Evolutionary conservation across 805 yeast species (phyloP), one percentile per base, ranked within the genome.

Genomic region (Kuraishia borneana): DNA sequence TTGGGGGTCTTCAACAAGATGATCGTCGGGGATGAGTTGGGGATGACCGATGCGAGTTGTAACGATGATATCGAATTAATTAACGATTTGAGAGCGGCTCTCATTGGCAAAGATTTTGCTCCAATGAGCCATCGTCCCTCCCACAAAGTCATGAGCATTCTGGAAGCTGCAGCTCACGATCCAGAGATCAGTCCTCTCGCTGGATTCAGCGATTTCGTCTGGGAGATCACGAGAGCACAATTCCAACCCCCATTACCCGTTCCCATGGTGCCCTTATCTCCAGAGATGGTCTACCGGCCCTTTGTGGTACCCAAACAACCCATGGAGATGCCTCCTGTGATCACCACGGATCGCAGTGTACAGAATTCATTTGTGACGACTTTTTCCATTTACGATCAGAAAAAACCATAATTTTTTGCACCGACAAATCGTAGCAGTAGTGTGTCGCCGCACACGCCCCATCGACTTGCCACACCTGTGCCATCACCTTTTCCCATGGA

Each of bases 181-280:
- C 19, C 19, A 20, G 33, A 14, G 9, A 21, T 34, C 9, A 40
- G 36, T 30, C 36, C 43, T 16, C 39, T 43, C 30, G 37, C 21
- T 12, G 41, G 37, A 10, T 34, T 43, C 18, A 39, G 45, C 9
- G 43, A 42, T 26, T 28, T 42, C 21, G 29, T 38, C 26, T 17
- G 23, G 6, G 42, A 39, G 16, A 25, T 25, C 12, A 25, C 28
- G 16, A 28, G 18, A 35, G 26, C 30, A 30, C 20, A 26, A 27
- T 13, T 30, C 30, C n/a, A n/a, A n/a, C n/a, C n/a, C n/a, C n/a
- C n/a, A n/a, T n/a, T n/a, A n/a, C n/a, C n/a, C n/a, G n/a, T n/a
- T n/a, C n/a, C n/a, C n/a, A n/a, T n/a, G n/a, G n/a, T n/a, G n/a
- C n/a, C n/a, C n/a, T n/a, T n/a, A n/a, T n/a, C n/a, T n/a, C n/a